Evolutionary conservation across 2,329 filamentous ascomycete genomes (phyloP), one percentile per base, ranked within the genome.

Genomic region (Epichloe coenophiala): DNA sequence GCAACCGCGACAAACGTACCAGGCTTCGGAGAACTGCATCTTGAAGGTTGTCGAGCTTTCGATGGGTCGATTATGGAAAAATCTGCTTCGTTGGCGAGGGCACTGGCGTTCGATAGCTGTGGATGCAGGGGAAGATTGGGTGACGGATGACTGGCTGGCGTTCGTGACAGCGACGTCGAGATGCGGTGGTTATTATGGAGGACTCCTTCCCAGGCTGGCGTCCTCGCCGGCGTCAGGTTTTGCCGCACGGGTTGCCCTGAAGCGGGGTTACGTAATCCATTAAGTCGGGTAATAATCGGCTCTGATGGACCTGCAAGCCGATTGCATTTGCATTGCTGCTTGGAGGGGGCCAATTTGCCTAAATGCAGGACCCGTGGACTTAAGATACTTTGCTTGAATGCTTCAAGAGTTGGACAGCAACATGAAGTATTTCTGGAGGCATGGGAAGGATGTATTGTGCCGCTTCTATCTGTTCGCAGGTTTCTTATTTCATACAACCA

Each of bases 21-120:
- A 93, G 69, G 84, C 78, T 76, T 90, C 86, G 64, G 84, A 75
- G 68, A 81, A 42, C 21, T 41, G 71, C 86, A 93, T 91, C 65
- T 72, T 84, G 75, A 56, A 64, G 65, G 65, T 47, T 65, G 57
- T 59, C 65, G 54, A 59, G 54, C 56, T 59, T 52, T 55, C 38
- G 47, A 51, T 55, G 53, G 48, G 52, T 49, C 47, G 42, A 37
- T 46, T 55, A 51, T 49, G 45, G 48, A 56, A 48, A 52, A 50
- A 54, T 55, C n/a, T 39, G 17, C 15, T 17, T 45, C 12, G 21
- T 47, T 35, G 7, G 36, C 19, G 33, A 38, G 11, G 35, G 15
- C 45, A 37, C 33, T 47, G 39, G n/a, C 50, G 48, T 38, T 47
- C 52, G 47, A 36, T 43, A 43, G 38, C 21, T 40, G 46, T 55